A percentile compares a stretch with the other conserved stretches of the same genome.
phyloP scores from a whole-genome alignment of 257 asterid species.

The Apocynum venetum region DNA sequence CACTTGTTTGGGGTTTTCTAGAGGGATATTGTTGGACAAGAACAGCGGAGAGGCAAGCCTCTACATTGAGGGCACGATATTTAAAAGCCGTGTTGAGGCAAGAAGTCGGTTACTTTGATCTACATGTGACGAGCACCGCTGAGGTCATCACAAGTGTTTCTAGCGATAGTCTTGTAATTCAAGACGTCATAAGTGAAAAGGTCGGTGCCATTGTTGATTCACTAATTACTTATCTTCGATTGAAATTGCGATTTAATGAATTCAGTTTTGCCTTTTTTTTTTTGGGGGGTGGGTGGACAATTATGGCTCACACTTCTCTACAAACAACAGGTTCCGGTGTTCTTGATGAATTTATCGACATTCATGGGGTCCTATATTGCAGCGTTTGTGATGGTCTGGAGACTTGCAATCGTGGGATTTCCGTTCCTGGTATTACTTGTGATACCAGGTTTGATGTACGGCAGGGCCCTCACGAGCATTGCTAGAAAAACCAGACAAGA shows the following conservation, averaged over 20 bases:
- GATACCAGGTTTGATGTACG: slow-evolving; percentile 86
- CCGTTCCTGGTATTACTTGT: slow-evolving; percentile 62
- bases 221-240: background rate
- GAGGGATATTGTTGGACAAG: slow-evolving; percentile 99
- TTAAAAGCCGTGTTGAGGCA: slow-evolving; percentile 87
- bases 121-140: slow-evolving; percentile 81
- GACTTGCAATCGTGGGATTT: slow-evolving; percentile 63
- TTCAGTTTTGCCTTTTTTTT: background rate
- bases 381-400: slow-evolving; percentile 71
- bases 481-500: slow-evolving; percentile 61
- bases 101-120: slow-evolving; percentile 88
- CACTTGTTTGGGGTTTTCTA: slow-evolving; percentile 5
- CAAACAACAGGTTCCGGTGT: slow-evolving; percentile 56
- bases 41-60: slow-evolving; percentile 93
- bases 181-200: slow-evolving; percentile 89
- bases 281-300: background rate
- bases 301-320: background rate
- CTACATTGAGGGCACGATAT: slow-evolving; percentile 59
- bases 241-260: background rate
- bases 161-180: slow-evolving; percentile 74
- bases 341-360: slow-evolving; percentile 64
- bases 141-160: slow-evolving; percentile 80
- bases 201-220: slow-evolving; percentile 18
- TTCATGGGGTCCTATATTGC: slow-evolving; percentile 60
- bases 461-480: slow-evolving; percentile 63